Evolutionary conservation across 2,329 filamentous ascomycete species (phyloP), one percentile per base, ranked within the genome.

Genomic region (Aspergillus oerlinghausenensis): DNA sequence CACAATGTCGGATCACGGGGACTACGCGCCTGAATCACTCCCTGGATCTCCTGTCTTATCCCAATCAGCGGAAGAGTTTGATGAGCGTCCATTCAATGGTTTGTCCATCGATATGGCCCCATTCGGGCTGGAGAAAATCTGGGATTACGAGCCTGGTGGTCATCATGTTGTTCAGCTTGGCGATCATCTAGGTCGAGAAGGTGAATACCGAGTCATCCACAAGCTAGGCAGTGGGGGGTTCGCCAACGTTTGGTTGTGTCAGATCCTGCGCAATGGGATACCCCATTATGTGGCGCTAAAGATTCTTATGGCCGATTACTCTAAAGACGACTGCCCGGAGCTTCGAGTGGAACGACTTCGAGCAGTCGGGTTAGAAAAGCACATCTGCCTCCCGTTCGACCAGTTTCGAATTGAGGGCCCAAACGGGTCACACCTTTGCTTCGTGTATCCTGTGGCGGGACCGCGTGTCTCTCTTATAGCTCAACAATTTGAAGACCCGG

Each of bases 221-320:
- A 53, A 53, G 35, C 42, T 53, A 17, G 51, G 51, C 9, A 28
- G 19, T 35, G 42, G 51, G 6, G 51, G 51, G 25, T 48, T 51
- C 19, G 28, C 17, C n/a, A 51, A 38, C 32, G 50, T 51, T 19
- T 42, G 50, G 29, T 8, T 40, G 43, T 21, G 19, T 14, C 43
- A 47, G 6, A 3, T 25, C 19, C 19, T 47, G 10, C 43, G 23
- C n/a, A 23, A 47, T 3, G 43, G 11, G 1, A 6, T 11, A 21
- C 43, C 43, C 2, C 10, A 23, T 2, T 47, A 47, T 23, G 19
- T 23, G 19, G 21, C 43, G 3, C 1, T 47, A 0, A 47, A 47
- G 43, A 25, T 26, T 3, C 43, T 47, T 11, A 47, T 26, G 43
- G 43, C 43, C 8, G 43, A 47, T 21, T 47, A 47, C 19, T 47